A percentile compares a stretch with the other conserved stretches of the same genome.
These are phyloP conservation scores for Pseudogymnoascus sp. DNA, from an alignment of 2,329 filamentous ascomycete genomes.

Conservation along the genomic window DNA sequence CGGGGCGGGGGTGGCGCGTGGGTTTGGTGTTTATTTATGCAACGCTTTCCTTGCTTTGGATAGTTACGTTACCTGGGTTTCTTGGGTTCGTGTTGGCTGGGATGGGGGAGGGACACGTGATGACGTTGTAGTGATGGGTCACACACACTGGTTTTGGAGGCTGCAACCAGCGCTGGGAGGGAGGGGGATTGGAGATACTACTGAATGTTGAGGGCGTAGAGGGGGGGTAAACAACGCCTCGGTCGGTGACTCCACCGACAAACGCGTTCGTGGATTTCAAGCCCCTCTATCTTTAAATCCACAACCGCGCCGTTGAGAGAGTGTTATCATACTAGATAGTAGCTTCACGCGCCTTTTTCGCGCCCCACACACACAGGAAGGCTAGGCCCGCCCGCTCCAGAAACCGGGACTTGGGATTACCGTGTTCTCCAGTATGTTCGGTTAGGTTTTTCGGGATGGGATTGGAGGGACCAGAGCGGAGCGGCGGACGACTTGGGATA, in stretches of 20 bases:
- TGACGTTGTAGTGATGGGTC: neutral
- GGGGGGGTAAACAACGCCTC: neutral
- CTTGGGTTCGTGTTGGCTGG: neutral
- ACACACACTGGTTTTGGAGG: neutral
- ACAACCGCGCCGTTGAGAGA: neutral
- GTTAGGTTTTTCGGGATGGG: no score
- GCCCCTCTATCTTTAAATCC: neutral
- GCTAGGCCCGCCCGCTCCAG: neutral
- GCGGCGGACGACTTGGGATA: neutral
- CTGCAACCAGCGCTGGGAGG: neutral
- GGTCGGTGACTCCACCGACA: neutral
- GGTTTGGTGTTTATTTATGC: neutral
- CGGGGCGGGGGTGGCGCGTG: neutral
- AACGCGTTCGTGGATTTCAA: neutral
- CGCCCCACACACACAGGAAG: neutral
- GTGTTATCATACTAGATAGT: neutral
- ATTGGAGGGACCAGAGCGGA: neutral
- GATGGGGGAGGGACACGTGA: neutral
- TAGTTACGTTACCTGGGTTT: no score
- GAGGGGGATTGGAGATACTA: neutral
- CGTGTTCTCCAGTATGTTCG: no score
- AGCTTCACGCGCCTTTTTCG: neutral
- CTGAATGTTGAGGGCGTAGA: neutral
- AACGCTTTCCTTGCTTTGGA: neutral
- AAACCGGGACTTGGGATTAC: neutral